Base-by-base conservation (phyloP, 306 rosid species). In the Dicorynia guianensis region DNA sequence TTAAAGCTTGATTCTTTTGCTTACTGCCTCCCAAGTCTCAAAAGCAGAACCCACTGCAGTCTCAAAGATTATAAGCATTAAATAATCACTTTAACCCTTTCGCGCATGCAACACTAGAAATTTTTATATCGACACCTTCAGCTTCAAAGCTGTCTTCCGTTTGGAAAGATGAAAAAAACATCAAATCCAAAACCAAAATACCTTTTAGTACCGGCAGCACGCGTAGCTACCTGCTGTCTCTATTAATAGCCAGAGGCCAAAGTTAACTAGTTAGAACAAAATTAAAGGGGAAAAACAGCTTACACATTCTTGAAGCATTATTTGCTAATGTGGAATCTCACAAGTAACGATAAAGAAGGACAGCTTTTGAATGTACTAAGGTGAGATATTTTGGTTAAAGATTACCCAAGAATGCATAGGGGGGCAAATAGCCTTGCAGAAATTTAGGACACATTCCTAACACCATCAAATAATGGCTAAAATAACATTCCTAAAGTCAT, bases 31-130 rank as follows among this genome's bases (percentile, higher is more conserved):
- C 88, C 75, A 88, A 91, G 82, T 77, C 93, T 91, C 75, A 88
- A 91, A 91, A 88, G 96, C 34, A 79, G 90, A 88, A 81, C 93
- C 90, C 86, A 84, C 88, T 38, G 77, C 77, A 47, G 55, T 67
- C 72, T 76, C 86, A 48, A 19, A 46, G 35, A 53, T 59, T 59
- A 65, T 73, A 49, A 79, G 74, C 49, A 75, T 4, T 25, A 25
- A 25, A 25, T 25, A 25, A 61, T 60, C 44, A 34, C 18, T 12
- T 9, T 18, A 63, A 47, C 63, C 56, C 60, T 33, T 40, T 66
- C 70, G 70, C 93, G 93, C 96, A 85, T 88, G 96, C 89, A 52
- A 71, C 36, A 17, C 30, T 49, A 40, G 53, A 35, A 44, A 18
- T 76, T 76, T 76, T 71, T 76, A 76, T 79, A 79, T 61, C n/a